Evolutionary conservation across 2,329 filamentous ascomycete genomes (phyloP), one percentile per base, ranked within the genome.

Genomic region (Fusarium sp.): DNA sequence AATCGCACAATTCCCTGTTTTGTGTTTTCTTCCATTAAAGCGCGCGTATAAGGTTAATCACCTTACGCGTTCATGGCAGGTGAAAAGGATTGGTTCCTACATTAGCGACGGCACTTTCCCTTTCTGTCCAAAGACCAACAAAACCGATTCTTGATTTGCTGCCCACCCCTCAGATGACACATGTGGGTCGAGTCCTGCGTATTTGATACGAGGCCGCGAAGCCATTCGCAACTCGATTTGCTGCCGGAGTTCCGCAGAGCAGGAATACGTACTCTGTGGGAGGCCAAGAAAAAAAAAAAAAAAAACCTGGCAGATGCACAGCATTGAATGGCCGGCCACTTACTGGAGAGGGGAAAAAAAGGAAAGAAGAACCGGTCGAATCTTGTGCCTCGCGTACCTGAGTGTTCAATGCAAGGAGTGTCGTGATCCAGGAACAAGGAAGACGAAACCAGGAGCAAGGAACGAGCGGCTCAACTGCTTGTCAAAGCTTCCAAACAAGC

Each of bases 201-300:
- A 62, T 61, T 74, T 65, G 61, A 74, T 71, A 68, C 71, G 64
- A 73, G 56, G 55, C 27, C 65, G 44, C 59, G 58, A 67, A 58
- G 71, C 61, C 68, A 63, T 69, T 56, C 55, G 65, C 61, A 61
- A 53, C 42, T 57, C 49, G 29, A 67, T 62, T 60, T 63, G 55
- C 36, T 50, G 27, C 34, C 34, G 50, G 50, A 60, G 51, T 59
- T 68, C 46, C 51, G 51, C 53, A 33, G 23, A 23, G 5, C 5
- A 20, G 33, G 3, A 27, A 55, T 58, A 61, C 34, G 36, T 68
- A 54, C 49, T 46, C 20, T 54, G 56, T 51, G 58, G 27, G 51
- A 61, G 46, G 64, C 44, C 6, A n/a, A 5, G 6, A n/a, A 29
- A 55, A 25, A 8, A 7, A 29, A 25, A 25, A 25, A 25, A 25